A percentile compares a stretch with the other conserved stretches of the same genome.
Conservation (phyloP, 164 flowering plant species). For the Chimonanthus salicifolius region DNA sequence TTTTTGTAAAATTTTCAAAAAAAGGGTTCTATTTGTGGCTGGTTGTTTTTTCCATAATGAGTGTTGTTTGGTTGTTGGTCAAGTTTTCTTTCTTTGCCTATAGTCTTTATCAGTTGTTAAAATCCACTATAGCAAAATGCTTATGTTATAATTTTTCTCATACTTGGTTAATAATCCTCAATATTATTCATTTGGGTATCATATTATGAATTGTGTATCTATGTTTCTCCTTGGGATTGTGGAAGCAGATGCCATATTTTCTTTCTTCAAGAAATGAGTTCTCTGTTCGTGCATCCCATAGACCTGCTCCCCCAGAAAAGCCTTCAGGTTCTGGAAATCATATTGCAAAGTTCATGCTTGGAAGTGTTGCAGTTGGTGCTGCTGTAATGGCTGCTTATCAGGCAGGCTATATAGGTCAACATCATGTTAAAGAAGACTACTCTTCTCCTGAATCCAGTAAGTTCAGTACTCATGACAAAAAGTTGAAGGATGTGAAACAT, state of each 20-base stretch:
- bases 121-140: background rate
- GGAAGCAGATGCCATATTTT: constrained; percentile 35
- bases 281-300: constrained; percentile 34
- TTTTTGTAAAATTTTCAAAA: no score
- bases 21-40: no score
- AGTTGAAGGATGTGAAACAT: constrained; percentile 11
- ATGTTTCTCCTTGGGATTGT: background rate
- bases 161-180: background rate
- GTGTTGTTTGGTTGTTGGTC: no score
- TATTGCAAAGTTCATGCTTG: constrained; percentile 36
- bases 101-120: background rate
- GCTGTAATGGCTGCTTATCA: constrained; percentile 50
- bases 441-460: constrained; percentile 7
- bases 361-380: constrained; percentile 49
- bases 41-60: no score
- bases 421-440: constrained; percentile 23
- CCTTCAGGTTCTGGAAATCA: constrained; percentile 31
- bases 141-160: background rate
- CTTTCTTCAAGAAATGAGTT: constrained; percentile 46
- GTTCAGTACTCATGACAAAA: constrained; percentile 4
- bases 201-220: background rate
- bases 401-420: constrained; percentile 43
- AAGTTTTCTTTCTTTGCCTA: no score
- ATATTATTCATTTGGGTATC: background rate
- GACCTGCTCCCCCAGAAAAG: constrained; percentile 27